Base-by-base conservation (phyloP, 176 grass and related monocot genomes). In the Aegilops umbellulata region DNA sequence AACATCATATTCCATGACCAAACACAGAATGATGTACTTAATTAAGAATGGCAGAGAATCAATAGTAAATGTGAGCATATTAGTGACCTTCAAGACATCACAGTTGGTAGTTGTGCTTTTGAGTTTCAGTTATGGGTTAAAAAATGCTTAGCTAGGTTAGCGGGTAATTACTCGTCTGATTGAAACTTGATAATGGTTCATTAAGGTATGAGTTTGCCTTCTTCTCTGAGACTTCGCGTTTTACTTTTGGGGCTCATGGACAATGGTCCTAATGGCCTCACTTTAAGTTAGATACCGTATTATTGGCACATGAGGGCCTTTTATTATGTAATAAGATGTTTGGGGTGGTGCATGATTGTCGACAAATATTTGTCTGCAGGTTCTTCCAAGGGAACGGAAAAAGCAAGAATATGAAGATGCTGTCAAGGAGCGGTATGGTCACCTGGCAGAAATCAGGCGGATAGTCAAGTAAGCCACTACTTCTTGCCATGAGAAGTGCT, bases 351-450 rank as follows among this genome's bases (percentile, higher is more conserved):
- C n/a, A n/a, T n/a, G n/a, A n/a, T n/a, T n/a, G n/a, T n/a, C 4
- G 53, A 62, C 23, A 55, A 76, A 51, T 53, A 53, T 87, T 5
- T 66, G n/a, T 42, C 29, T 93, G 77, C 86, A 99, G 94, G 61
- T 99, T 85, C 90, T 99, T 88, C 97, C 97, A 82, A 94, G 97
- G 82, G 94, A 99, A 61, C 89, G 84, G 16, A 99, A 69, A 86
- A 99, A 78, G 72, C 97, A 94, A 23, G 97, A 99, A 76, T 96
- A 99, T 78, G 64, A 68, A 9, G 94, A 93, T 77, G 92, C 97
- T 35, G 80, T 99, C 30, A 94, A 92, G 88, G 88, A 85, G 74
- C 85, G 97, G 22, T 96, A 90, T 65, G 87, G 88, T 80, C 94
- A 99, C 84, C 97, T 98, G 42, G 81, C 93, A 13, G 96, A 98